Evolutionary conservation across 768 basidiomycete genomes (phyloP), one percentile per base, ranked within the genome.

Genomic region (Leucocoprinus sp.): DNA sequence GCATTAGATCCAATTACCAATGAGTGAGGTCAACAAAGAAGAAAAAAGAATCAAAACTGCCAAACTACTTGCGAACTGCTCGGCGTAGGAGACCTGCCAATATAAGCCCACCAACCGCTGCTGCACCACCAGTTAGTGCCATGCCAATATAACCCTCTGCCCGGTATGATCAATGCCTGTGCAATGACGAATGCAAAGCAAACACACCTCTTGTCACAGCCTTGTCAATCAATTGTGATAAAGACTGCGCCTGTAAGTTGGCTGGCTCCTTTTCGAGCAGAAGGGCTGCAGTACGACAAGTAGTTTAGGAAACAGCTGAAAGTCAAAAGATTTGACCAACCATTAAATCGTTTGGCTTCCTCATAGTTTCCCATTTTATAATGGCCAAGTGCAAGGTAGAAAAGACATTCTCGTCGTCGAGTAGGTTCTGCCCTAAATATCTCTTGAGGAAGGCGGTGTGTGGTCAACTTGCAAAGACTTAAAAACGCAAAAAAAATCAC

Each of bases 81-180:
- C 86, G 87, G 80, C 89, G 85, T 78, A 92, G 73, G 58, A 90
- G 68, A 66, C 78, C 68, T 60, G 87, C 84, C 45, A 90, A 48
- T 48, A 85, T 60, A 38, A 91, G 62, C 23, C 85, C 80, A 42
- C 90, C 87, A 17, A 95, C 57, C 11, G 95, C 93, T 11, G 88
- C 92, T 33, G 77, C 84, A 44, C 93, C 91, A 41, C 93, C 93
- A 15, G 82, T 90, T 34, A 99, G 72, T 11, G 93, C 96, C 84
- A 99, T 92, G 37, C 96, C 96, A 40, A 97, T 89, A 62, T 97
- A 97, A n/a, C 93, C 93, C 64, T 99, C 95, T 93, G 61, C 5
- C 8, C 48, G 45, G 23, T 53, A 22, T 3, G 38, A 45, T 29
- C 43, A 52, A 40, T 24, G 17, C 27, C 37, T 11, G 22, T 39